These are phyloP conservation scores for Diospyros lotus DNA, from an alignment of 148 eudicot genomes.

Conservation along the genomic window DNA sequence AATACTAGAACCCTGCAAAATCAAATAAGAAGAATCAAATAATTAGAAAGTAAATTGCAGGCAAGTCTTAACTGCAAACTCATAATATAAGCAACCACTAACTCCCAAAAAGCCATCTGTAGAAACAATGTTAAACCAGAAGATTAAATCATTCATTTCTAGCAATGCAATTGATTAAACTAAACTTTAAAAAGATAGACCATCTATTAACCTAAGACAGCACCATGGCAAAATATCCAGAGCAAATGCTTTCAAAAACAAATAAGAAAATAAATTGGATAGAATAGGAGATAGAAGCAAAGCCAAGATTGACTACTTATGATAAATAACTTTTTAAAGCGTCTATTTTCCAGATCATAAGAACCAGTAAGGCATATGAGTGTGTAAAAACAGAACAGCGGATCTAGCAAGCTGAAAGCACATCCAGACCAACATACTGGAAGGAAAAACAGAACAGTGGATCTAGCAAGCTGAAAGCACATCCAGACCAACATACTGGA, in stretches of 20 bases:
- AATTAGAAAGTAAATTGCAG: not conserved
- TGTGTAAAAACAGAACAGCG: too few species aligned
- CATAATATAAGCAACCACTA: not conserved
- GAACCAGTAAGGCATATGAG: not conserved
- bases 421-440: not conserved
- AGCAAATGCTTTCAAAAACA: not conserved
- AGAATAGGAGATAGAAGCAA: not conserved
- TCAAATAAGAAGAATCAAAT: conserved; percentile 17
- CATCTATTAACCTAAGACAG: not conserved
- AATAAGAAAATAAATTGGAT: not conserved
- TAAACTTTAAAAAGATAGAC: not conserved
- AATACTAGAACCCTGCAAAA: conserved; percentile 69
- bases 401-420: not conserved
- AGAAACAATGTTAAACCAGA: not conserved
- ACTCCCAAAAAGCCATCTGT: not conserved
- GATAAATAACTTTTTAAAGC: not conserved
- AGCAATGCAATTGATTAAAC: not conserved
- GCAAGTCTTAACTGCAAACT: not conserved
- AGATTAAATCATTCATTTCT: not conserved
- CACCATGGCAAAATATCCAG: not conserved
- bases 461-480: not conserved
- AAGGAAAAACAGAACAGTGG: too few species aligned
- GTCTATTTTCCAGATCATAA: not conserved
- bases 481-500: not conserved
- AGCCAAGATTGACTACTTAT: not conserved